Conservation (phyloP, 2,329 filamentous ascomycete species). For the Cryphonectria japonica region DNA sequence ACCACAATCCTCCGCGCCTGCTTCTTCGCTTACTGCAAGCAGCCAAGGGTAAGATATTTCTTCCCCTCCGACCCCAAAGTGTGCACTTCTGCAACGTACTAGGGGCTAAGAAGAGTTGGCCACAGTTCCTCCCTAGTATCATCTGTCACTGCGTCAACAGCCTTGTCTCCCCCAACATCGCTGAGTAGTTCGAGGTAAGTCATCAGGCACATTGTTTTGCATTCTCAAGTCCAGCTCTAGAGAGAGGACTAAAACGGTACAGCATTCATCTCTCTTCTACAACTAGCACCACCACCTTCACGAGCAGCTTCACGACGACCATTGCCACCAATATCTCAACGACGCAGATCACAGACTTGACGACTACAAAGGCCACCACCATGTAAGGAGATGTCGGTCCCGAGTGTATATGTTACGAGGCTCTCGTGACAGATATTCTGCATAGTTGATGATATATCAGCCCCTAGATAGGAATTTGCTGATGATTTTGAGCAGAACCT, state of each 20-base stretch:
- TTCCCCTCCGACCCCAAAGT: no score
- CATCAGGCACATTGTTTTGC: not conserved
- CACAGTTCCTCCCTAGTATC: not conserved
- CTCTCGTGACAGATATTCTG: not conserved
- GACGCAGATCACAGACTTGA: conserved; percentile 26
- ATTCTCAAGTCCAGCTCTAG: not conserved
- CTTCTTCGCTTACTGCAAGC: not conserved
- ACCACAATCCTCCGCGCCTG: not conserved
- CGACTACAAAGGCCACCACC: conserved; percentile 20
- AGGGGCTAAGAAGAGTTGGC: not conserved
- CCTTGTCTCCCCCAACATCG: conserved; percentile 7
- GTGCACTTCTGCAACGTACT: not conserved
- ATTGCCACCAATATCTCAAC: conserved; percentile 29
- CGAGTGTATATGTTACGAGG: not conserved
- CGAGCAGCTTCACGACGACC: conserved; percentile 24
- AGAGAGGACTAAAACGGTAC: not conserved
- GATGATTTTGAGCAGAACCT: not conserved
- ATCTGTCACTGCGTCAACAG: conserved; percentile 7
- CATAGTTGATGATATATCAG: not conserved
- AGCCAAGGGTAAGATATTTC: not conserved
- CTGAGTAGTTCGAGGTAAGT: conserved; percentile 7
- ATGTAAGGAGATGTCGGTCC: not conserved
- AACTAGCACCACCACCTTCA: conserved; percentile 21
- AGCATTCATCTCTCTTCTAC: conserved; percentile 1
- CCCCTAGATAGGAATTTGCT: not conserved